These are phyloP conservation scores for Plantago ovata DNA, from an alignment of 257 asterid species.

Conservation along the genomic window DNA sequence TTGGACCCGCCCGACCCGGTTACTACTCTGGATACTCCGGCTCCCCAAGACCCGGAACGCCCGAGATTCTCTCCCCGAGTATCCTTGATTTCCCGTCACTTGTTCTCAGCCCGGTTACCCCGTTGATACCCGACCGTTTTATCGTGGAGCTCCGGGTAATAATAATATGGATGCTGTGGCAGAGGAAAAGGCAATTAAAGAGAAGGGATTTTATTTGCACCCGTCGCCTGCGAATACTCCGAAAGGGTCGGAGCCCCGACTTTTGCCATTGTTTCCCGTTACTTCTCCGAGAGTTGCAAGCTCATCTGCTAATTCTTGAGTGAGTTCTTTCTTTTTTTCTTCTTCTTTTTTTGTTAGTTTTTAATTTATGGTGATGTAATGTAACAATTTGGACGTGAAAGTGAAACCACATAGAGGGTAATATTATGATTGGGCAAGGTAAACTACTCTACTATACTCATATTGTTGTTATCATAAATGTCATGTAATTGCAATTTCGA, in stretches of 20 bases:
- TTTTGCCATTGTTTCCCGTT: conserved; percentile 75
- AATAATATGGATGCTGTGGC: conserved; percentile 48
- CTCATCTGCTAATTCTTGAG: conserved; percentile 45
- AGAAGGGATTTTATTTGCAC: conserved; percentile 72
- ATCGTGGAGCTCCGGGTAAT: conserved; percentile 32
- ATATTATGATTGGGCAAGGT: conserved; percentile 37
- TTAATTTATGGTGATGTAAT: conserved; percentile 22
- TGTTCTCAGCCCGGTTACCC: conserved; percentile 90
- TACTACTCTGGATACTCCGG: conserved; percentile 35
- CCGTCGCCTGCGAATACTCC: conserved; percentile 85
- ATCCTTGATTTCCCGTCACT: conserved; percentile 82
- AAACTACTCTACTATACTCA: too few species aligned
- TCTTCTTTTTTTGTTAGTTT: conserved; percentile 4
- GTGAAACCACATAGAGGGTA: conserved; percentile 28
- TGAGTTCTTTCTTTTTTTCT: conserved; percentile 23
- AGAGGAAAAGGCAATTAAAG: conserved; percentile 76
- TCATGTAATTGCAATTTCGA: conserved; percentile 30
- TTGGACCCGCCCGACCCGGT: conserved; percentile 46
- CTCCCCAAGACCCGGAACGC: conserved; percentile 59
- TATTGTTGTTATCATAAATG: conserved; percentile 23
- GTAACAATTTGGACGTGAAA: conserved; percentile 39
- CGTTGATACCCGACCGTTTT: conserved; percentile 78
- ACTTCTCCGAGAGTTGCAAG: conserved; percentile 72
- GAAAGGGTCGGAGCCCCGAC: conserved; percentile 84
- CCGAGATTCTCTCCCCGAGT: conserved; percentile 75